Percentiles rank a stretch among this genome's conserved stretches.
phyloP scores from a whole-genome alignment of 2,329 filamentous ascomycete species.

The Colletotrichum sp. region DNA sequence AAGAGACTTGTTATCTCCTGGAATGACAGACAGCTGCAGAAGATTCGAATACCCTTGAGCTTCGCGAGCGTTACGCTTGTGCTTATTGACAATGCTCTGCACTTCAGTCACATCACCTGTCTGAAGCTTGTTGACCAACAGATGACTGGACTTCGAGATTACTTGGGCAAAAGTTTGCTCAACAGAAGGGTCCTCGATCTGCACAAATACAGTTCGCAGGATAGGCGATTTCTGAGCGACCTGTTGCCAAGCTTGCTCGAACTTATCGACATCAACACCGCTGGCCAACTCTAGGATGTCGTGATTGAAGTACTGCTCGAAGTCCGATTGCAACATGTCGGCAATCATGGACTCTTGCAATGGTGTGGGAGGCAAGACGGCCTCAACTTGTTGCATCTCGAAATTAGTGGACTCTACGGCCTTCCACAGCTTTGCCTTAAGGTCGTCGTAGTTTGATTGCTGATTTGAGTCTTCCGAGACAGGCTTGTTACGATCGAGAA shows the following conservation, averaged over 20 bases:
- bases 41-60: slow-evolving; percentile 42
- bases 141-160: slow-evolving; percentile 32
- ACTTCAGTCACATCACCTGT: slow-evolving; percentile 38
- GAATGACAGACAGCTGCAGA: slow-evolving; percentile 54
- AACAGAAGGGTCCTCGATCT: slow-evolving; percentile 66
- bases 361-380: slow-evolving; percentile 76
- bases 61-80: slow-evolving; percentile 40
- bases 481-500: not conserved
- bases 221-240: slow-evolving; percentile 71
- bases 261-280: slow-evolving; percentile 56
- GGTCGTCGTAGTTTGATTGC: slow-evolving; percentile 14
- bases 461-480: slow-evolving; percentile 23
- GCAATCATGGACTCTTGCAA: slow-evolving; percentile 87
- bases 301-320: slow-evolving; percentile 83
- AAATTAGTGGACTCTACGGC: slow-evolving; percentile 40
- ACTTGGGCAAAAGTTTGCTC: slow-evolving; percentile 56
- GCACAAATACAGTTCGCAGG: slow-evolving; percentile 75
- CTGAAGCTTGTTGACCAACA: slow-evolving; percentile 24
- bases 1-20: slow-evolving; percentile 38
- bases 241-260: slow-evolving; percentile 66
- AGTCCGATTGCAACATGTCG: slow-evolving; percentile 79
- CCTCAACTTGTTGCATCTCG: slow-evolving; percentile 50
- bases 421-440: slow-evolving; percentile 37
- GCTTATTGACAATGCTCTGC: slow-evolving; percentile 36
- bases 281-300: slow-evolving; percentile 70